These are phyloP conservation scores for Teratosphaeria gauchensis DNA, from an alignment of 2,329 filamentous ascomycete species.

Conservation along the genomic window DNA sequence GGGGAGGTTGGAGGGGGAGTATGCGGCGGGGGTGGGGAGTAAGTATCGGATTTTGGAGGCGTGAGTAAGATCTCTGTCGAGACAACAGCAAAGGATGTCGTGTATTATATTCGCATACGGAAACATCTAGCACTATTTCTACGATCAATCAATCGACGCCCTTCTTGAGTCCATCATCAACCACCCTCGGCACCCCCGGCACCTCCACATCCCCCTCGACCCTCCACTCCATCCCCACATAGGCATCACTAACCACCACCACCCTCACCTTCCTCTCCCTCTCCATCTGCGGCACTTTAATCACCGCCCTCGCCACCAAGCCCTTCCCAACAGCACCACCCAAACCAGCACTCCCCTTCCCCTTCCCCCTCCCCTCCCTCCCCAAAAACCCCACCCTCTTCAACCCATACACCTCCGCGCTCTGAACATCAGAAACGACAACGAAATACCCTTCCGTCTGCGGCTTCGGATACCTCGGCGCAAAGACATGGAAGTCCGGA, in stretches of 20 bases:
- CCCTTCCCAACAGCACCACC: not conserved
- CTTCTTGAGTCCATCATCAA: conserved; percentile 25
- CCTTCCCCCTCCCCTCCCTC: conserved; percentile 17
- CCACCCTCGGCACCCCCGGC: conserved; percentile 25
- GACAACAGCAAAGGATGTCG: too few species aligned
- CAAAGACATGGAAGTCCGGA: conserved; percentile 54
- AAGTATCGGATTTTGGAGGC: not conserved
- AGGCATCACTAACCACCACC: conserved; percentile 74
- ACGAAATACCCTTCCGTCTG: conserved; percentile 94
- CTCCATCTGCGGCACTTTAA: conserved; percentile 50
- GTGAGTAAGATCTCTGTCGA: not conserved
- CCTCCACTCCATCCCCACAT: conserved; percentile 63
- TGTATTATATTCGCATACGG: too few species aligned
- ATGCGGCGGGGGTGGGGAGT: not conserved
- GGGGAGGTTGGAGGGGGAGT: not conserved
- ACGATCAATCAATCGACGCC: not conserved
- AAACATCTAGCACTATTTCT: too few species aligned
- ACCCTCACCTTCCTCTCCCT: conserved; percentile 59
- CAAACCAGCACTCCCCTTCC: conserved; percentile 22
- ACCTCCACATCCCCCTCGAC: conserved; percentile 42
- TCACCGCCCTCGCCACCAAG: conserved; percentile 45
- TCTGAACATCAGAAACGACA: conserved; percentile 56
- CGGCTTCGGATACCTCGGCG: conserved; percentile 83
- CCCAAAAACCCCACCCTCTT: conserved; percentile 55
- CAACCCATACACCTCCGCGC: conserved; percentile 72